Base-by-base conservation (phyloP, 495 filamentous ascomycete species). In the Penicillium waksmanii region DNA sequence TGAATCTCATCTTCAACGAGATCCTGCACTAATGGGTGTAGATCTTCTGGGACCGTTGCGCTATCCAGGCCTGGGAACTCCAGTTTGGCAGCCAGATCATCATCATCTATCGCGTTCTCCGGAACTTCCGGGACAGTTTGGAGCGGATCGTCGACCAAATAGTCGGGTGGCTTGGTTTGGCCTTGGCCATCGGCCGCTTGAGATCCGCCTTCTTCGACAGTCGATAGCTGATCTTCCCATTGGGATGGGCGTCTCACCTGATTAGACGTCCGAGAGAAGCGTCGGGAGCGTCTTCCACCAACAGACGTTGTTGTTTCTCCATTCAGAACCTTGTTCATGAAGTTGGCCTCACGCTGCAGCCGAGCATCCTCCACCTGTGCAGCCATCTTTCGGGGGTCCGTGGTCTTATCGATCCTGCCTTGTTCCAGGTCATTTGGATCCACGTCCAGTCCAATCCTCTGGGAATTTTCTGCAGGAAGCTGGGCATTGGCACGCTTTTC, bases 301-400 rank as follows among this genome's bases (percentile, higher is more conserved):
- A 48, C 46, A 10, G 64, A 69, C 11, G 23, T 31, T 8, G 36
- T 4, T 38, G 61, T 57, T 12, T 74, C 73, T 3, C 73, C 72
- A 1, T 17, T 67, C 15, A 79, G 58, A 7, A 79, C 38, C 43
- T 74, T 79, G 49, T 73, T 73, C 58, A 77, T 69, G 34, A 79
- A 72, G 57, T 73, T 76, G 11, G 61, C 57, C 60, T 77, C 76
- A 23, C 74, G 72, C 67, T 79, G 76, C 48, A 74, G 19, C 2
- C 76, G 70, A 35, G 76, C 76, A 70, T 79, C 76, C 36, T 76
- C 70, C 11, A 77, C 76, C 63, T 76, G 70, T 5, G 76, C 76
- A 2, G 74, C 74, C 61, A 79, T 79, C 51, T 74, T 74, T 25
- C 70, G 68, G 36, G 76, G 74, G 18, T 77, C 69, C 1, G 56